These are phyloP conservation scores for Hypoxylon subgilvum DNA, from an alignment of 495 filamentous ascomycete species.

Conservation along the genomic window DNA sequence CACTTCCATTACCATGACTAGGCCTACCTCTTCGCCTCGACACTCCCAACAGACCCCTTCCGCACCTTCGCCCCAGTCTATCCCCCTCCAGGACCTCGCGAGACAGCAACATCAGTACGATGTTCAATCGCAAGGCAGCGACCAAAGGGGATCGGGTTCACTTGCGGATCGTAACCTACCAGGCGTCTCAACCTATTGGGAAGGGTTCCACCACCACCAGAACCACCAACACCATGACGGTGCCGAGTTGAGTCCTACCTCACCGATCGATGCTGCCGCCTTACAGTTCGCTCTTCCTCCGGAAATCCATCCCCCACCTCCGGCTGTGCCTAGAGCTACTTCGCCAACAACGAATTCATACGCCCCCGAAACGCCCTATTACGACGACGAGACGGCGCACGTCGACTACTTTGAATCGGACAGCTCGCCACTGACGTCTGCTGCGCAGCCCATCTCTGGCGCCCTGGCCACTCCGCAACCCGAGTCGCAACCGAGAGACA, in stretches of 20 bases:
- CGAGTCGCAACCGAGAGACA: constrained; percentile 66
- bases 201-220: constrained; percentile 42
- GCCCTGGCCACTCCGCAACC: constrained; percentile 53
- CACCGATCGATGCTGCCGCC: constrained; percentile 54
- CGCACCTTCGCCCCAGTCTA: constrained; percentile 66
- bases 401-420: constrained; percentile 73
- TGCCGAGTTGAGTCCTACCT: constrained; percentile 40
- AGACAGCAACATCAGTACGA: constrained; percentile 59
- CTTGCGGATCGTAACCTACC: constrained; percentile 45
- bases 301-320: constrained; percentile 43
- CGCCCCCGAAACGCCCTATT: constrained; percentile 51
- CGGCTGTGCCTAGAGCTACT: constrained; percentile 29
- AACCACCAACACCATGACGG: constrained; percentile 40
- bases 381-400: constrained; percentile 59
- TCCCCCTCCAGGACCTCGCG: constrained; percentile 83
- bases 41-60: constrained; percentile 34
- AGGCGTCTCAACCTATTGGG: constrained; percentile 56
- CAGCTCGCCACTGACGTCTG: constrained; percentile 66
- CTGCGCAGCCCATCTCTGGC: constrained; percentile 71
- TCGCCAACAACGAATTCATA: constrained; percentile 45
- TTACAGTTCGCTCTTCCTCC: constrained; percentile 58
- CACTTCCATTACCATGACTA: constrained; percentile 36
- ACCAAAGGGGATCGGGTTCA: constrained; percentile 31
- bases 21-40: constrained; percentile 42
- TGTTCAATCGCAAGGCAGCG: constrained; percentile 40